phyloP scores from a whole-genome alignment of 1,284 basidiomycete species.

The Schizophyllum amplum region DNA sequence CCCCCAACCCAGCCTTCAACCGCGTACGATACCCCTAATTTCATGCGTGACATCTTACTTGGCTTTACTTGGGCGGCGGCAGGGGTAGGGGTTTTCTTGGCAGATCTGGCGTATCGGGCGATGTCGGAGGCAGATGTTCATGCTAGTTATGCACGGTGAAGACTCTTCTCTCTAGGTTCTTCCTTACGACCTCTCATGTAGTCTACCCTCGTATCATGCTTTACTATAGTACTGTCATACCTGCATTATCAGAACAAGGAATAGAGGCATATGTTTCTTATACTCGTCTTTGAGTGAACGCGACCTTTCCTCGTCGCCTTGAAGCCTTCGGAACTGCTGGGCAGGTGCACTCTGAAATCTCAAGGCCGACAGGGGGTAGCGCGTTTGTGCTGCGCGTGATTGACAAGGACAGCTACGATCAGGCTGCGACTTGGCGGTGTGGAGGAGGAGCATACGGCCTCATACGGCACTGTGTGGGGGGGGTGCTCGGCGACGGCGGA shows the following conservation, averaged over 20 bases:
- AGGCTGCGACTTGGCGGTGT: no score
- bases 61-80: background rate
- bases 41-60: background rate
- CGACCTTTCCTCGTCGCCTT: no score
- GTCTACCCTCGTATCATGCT: background rate
- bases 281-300: no score
- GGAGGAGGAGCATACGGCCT: no score
- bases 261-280: no score
- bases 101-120: background rate
- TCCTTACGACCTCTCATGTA: background rate
- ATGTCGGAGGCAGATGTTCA: background rate
- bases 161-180: background rate
- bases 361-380: no score
- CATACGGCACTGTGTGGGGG: no score
- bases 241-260: background rate
- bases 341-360: no score
- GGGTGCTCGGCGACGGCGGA: no score
- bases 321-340: no score
- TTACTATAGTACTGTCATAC: background rate
- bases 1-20: background rate
- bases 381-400: no score
- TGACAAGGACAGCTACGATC: no score
- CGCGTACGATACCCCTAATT: background rate
- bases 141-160: background rate
- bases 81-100: background rate